phyloP scores from a whole-genome alignment of 2,329 filamentous ascomycete species.

The Sclerotinia nivalis region DNA sequence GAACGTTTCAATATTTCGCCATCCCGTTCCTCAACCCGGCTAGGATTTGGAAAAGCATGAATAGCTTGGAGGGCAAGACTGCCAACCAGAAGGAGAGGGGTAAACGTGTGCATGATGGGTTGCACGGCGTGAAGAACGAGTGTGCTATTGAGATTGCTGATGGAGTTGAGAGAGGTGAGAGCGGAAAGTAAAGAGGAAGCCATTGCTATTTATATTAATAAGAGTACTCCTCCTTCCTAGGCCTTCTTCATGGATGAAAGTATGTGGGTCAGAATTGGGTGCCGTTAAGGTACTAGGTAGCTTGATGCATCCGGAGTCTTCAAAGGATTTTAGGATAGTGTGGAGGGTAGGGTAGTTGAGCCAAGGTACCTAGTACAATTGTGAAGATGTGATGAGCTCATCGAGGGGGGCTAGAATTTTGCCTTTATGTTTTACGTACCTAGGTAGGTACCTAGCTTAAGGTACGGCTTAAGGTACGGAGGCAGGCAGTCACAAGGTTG shows the following conservation, averaged over 20 bases:
- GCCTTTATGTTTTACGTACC: background rate
- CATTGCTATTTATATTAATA: slow-evolving; percentile 36
- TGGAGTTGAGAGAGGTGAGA: slow-evolving; percentile 32
- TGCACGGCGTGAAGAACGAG: slow-evolving; percentile 24
- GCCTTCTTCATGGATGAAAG: background rate
- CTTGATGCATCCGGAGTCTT: background rate
- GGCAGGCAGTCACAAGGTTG: slow-evolving; percentile 17
- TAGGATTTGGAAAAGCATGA: slow-evolving; percentile 48
- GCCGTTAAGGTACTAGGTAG: slow-evolving; percentile 21
- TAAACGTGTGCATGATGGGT: slow-evolving; percentile 53
- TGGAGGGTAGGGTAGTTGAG: background rate
- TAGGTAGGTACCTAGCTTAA: no score
- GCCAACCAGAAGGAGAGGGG: slow-evolving; percentile 53
- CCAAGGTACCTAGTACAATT: background rate
- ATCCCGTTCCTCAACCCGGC: slow-evolving; percentile 40
- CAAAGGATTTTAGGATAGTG: background rate
- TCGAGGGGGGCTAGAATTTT: background rate
- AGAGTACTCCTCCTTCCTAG: background rate
- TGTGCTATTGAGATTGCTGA: slow-evolving; percentile 31
- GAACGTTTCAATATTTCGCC: slow-evolving; percentile 48
- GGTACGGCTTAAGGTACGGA: slow-evolving; percentile 22
- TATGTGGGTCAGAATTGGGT: slow-evolving; percentile 26
- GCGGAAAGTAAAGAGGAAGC: slow-evolving; percentile 28
- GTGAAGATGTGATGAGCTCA: background rate
- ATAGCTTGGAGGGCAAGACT: slow-evolving; percentile 53